Evolutionary conservation across 164 flowering plant species (phyloP), one percentile per base, ranked within the genome.

Genomic region (Berberis vulgaris): DNA sequence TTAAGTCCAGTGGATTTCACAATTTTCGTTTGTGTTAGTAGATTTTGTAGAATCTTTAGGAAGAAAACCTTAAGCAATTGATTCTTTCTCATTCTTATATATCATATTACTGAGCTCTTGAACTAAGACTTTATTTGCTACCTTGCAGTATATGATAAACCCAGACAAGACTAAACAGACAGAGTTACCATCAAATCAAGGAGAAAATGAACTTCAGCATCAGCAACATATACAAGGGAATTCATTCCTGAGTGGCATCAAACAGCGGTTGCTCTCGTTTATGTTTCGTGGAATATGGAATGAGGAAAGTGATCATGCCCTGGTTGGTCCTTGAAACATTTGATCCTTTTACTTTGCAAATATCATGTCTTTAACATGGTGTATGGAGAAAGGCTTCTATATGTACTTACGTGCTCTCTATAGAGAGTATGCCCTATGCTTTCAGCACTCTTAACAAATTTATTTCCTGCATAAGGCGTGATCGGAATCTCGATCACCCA

Each of bases 261-360:
- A 95, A 72, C 99, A 95, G 68, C 90, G 97, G 7, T 73, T 95
- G 82, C 94, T 95, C 68, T 95, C 99, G 8, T 95, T 86, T 70
- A 84, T 89, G 66, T 91, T 86, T 66, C 83, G 77, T 43, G 83
- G 80, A 71, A 73, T 85, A 74, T 88, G 96, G 92, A 82, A 79
- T 79, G 96, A 86, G 75, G 94, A 91, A 81, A 69, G 71, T 46
- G 88, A 95, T 77, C 77, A 80, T 63, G 64, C 70, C 49, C 65
- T 73, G 94, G 99, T 94, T 79, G 70, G 93, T 84, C 71, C 55
- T 73, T 60, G 57, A 49, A 52, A 65, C 71, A 68, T 66, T 50
- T 56, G 45, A 54, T 64, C 9, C 54, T 64, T 52, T 64, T 57
- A 66, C 63, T 55, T 67, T 2, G 10, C n/a, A 39, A 62, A 41